These are phyloP conservation scores for Mortierella sp. DNA, from an alignment of 371 early-diverging fungal genomes.

Conservation along the genomic window DNA sequence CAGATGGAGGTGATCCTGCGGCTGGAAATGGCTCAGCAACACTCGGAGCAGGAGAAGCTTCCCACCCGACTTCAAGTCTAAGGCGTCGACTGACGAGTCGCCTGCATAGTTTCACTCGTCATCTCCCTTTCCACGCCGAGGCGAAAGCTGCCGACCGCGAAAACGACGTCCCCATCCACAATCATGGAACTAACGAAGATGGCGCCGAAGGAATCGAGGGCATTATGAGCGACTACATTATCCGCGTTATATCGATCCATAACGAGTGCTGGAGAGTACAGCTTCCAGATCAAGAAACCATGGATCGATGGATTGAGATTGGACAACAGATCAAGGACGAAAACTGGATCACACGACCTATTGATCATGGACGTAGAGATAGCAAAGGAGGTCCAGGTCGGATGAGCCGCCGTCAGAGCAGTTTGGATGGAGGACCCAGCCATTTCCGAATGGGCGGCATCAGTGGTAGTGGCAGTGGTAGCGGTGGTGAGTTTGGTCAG, in stretches of 20 bases:
- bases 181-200: too few relatives aligned
- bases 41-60: too few relatives aligned
- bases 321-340: slow-evolving; percentile 40
- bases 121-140: too few relatives aligned
- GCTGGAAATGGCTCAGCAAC: too few relatives aligned
- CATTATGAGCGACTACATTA: slow-evolving; percentile 23
- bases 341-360: slow-evolving; percentile 36
- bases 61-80: too few relatives aligned
- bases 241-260: slow-evolving; percentile 44
- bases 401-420: background rate
- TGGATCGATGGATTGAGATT: slow-evolving; percentile 50
- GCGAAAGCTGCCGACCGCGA: too few relatives aligned
- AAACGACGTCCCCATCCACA: too few relatives aligned
- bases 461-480: background rate
- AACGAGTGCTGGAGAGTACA: slow-evolving; percentile 44
- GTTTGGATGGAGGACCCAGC: slow-evolving; percentile 3
- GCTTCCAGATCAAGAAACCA: slow-evolving; percentile 38
- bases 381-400: too few relatives aligned
- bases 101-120: too few relatives aligned
- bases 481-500: background rate
- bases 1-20: too few relatives aligned
- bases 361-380: background rate
- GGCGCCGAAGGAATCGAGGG: slow-evolving; percentile 8
- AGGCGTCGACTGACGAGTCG: too few relatives aligned
- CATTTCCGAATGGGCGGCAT: background rate